Evolutionary conservation across 257 asterid species (phyloP), one percentile per base, ranked within the genome.

Genomic region (Gardenia jasminoides): DNA sequence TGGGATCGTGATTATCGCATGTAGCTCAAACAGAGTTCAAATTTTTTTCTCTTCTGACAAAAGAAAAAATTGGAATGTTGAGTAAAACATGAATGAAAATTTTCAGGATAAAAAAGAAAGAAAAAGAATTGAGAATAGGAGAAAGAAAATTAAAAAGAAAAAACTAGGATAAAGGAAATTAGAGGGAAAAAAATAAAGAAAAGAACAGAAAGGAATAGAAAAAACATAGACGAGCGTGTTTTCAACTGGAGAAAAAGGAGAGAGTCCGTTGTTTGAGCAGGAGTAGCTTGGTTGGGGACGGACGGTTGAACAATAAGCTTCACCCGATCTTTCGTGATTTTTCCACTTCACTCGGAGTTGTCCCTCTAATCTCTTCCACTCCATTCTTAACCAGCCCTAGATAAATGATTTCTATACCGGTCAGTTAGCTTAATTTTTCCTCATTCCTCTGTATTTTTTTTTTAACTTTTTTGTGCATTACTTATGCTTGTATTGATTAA

Each of bases 381-480:
- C 7, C 61, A 52, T 52, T 47, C 65, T 28, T 8, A 20, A 19
- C 13, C 19, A 70, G 30, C 71, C 69, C 77, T 70, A 59, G 81
- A 70, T 70, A 44, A 71, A 70, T 70, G 81, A 70, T 58, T 36
- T 20, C 47, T 59, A 10, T 70, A 48, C 59, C 59, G 81, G 77
- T 70, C 11, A 70, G 81, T 78, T 56, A 28, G n/a, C n/a, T 48
- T 46, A 36, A 36, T 36, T 36, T 36, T 5, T 36, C 41, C 7
- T 78, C 5, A 70, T 58, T 9, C 56, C 68, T 39, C 47, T 1
- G 13, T 54, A 10, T 78, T 56, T 69, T 20, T 67, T 9, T 11
- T 66, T 26, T n/a, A n/a, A n/a, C 33, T 77, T 30, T 20, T 43
- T 16, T 36, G 2, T 76, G 22, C 30, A 28, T 30, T 30, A 22